These are phyloP conservation scores for Rhododendron williamsianum DNA, from an alignment of 148 eudicot species.

Conservation along the genomic window DNA sequence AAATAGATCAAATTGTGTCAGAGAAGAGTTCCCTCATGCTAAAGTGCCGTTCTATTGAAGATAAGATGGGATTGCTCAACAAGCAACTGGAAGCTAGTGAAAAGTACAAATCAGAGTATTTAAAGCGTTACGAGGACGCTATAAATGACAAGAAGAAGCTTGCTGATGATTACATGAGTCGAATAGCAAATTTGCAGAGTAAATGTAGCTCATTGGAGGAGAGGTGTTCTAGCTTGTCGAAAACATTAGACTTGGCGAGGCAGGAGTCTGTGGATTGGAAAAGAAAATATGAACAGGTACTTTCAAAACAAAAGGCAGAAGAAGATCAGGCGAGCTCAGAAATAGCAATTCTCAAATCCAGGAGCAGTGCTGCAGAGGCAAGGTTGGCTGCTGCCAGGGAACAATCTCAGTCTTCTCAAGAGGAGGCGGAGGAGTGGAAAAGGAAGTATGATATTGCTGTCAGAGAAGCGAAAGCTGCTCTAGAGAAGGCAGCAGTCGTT, in stretches of 20 bases:
- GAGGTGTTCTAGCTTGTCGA: conserved; percentile 66
- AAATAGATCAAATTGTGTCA: conserved; percentile 66
- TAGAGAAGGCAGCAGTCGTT: conserved; percentile 77
- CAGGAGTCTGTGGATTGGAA: conserved; percentile 80
- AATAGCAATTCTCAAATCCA: conserved; percentile 60
- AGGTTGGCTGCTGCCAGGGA: conserved; percentile 89
- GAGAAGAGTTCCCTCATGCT: conserved; percentile 77
- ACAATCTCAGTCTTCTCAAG: conserved; percentile 82
- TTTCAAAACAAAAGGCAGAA: conserved; percentile 62
- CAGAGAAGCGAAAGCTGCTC: conserved; percentile 80
- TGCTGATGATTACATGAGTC: conserved; percentile 77
- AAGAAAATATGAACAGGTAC: conserved; percentile 62
- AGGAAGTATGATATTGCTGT: conserved; percentile 80
- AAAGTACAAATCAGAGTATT: conserved; percentile 75
- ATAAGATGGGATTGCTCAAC: conserved; percentile 65
- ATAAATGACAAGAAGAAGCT: conserved; percentile 78
- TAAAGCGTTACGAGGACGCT: conserved; percentile 87
- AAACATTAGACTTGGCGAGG: conserved; percentile 54
- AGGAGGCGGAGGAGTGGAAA: conserved; percentile 95
- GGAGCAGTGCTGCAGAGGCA: conserved; percentile 85
- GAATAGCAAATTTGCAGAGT: conserved; percentile 66
- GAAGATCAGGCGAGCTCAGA: conserved; percentile 75
- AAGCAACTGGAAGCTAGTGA: conserved; percentile 92
- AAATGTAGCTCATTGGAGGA: conserved; percentile 87
- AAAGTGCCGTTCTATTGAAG: conserved; percentile 82